A percentile compares a stretch with the other conserved stretches of the same genome.
These are phyloP conservation scores for Dianthus caryophyllus DNA, from an alignment of 148 eudicot genomes.

Conservation along the genomic window DNA sequence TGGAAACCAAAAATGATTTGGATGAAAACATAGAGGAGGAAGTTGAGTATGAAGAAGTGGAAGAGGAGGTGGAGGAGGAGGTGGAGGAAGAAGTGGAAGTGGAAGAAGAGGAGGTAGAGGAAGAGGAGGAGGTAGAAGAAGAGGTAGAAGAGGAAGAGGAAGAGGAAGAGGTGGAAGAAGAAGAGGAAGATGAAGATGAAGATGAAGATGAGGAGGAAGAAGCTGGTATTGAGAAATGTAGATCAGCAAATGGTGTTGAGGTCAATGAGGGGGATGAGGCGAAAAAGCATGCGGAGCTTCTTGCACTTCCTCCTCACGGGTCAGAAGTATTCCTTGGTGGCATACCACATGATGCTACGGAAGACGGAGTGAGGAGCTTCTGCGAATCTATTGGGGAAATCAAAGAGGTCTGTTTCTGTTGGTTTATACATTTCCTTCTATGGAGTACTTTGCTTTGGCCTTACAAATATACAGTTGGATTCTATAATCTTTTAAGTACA, in stretches of 20 bases:
- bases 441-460: neutral
- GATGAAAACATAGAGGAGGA: slow-evolving; percentile 77
- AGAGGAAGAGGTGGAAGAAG: slow-evolving; percentile 43
- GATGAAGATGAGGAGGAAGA: slow-evolving; percentile 33
- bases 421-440: slow-evolving; percentile 7
- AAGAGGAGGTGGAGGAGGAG: slow-evolving; percentile 65
- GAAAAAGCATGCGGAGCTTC: slow-evolving; percentile 68
- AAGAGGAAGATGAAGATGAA: slow-evolving; percentile 50
- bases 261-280: slow-evolving; percentile 43
- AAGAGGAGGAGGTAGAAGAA: slow-evolving; percentile 53
- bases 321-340: slow-evolving; percentile 92
- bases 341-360: slow-evolving; percentile 71
- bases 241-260: slow-evolving; percentile 13
- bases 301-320: slow-evolving; percentile 94
- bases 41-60: slow-evolving; percentile 68
- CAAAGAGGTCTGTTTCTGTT: slow-evolving; percentile 51
- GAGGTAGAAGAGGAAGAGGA: slow-evolving; percentile 52
- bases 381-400: slow-evolving; percentile 90
- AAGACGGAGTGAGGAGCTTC: slow-evolving; percentile 62
- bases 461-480: neutral
- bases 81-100: slow-evolving; percentile 53
- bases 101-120: slow-evolving; percentile 54
- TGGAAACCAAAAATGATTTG: slow-evolving; percentile 59
- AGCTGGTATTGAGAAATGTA: slow-evolving; percentile 12
- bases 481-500: slow-evolving; percentile 30